Conservation (phyloP, 441 rosid species). For the Biscutella laevigata region DNA sequence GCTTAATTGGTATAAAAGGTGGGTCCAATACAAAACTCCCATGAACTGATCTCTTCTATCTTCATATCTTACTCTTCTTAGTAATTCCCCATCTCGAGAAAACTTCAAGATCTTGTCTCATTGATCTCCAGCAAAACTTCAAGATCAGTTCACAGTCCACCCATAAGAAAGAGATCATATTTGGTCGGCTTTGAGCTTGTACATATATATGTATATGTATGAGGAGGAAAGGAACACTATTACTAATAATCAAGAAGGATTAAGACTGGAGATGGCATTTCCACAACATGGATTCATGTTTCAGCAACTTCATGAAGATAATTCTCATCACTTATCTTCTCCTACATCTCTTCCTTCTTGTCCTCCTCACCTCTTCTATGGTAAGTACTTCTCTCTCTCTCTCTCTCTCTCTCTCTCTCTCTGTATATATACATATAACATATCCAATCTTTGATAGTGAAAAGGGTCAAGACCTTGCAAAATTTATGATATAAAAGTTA, state of each 20-base stretch:
- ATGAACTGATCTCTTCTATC: conserved; percentile 23
- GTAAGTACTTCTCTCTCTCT: conserved; percentile 20
- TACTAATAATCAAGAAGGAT: conserved; percentile 20
- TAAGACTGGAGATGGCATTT: conserved; percentile 49
- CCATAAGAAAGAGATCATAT: background rate
- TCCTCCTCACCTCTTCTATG: conserved; percentile 68
- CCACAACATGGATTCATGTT: conserved; percentile 69
- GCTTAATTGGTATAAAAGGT: conserved; percentile 25
- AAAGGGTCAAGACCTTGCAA: background rate
- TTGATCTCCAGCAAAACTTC: too few species aligned
- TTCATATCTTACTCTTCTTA: background rate
- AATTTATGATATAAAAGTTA: background rate
- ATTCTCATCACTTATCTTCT: conserved; percentile 42
- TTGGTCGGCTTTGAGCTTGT: conserved; percentile 7
- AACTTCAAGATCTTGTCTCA: conserved; percentile 2
- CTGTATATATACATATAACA: background rate
- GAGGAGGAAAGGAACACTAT: conserved; percentile 22
- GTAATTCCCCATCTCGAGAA: conserved; percentile 3
- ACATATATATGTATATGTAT: conserved; percentile 20
- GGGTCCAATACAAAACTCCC: conserved; percentile 26
- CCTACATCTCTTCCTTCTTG: conserved; percentile 48
- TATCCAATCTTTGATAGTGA: background rate
- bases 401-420: too few species aligned
- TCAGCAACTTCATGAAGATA: conserved; percentile 49
- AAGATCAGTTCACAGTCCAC: background rate